Base-by-base conservation (phyloP, 768 basidiomycete genomes). In the Rhizopogon vesiculosus region DNA sequence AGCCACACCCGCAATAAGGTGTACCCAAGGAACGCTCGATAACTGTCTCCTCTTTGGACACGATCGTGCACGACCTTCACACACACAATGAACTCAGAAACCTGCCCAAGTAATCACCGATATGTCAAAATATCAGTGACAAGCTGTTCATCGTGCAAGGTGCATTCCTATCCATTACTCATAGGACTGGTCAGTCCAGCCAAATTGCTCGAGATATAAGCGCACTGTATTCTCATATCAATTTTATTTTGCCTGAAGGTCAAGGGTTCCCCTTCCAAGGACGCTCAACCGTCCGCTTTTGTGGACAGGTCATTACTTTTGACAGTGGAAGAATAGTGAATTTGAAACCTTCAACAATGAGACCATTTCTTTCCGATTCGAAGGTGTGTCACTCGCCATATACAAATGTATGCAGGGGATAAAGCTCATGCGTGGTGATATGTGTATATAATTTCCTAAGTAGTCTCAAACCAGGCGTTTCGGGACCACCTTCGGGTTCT, bases 261-360 rank as follows among this genome's bases (percentile, higher is more conserved):
- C 78, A 85, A 86, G 35, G 91, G 91, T n/a, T 86, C 82, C 1
- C 66, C 79, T 3, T 70, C 77, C 54, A 74, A 77, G 58, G 71
- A 78, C 49, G 83, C 74, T 0, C 76, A 76, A 52, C 90, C 90
- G 3, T 74, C 90, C 12, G 86, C 83, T 3, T 77, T 91, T 57
- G 89, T 94, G 38, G 92, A 92, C 35, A 94, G 67, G 92, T 92
- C 57, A 85, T 94, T 66, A 93, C 91, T 15, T 95, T 94, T 59
- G 91, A 95, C 69, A 84, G 85, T 2, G 91, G 91, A 76, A 90
- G 91, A 61, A 93, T 22, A 22, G 22, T 93, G 69, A 88, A 86
- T 56, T 72, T 95, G 69, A 94, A 94, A 71, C 83, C 89, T n/a
- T 66, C 78, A 33, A 77, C 78, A 38, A 89, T 85, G 58, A 62